A percentile compares a stretch with the other conserved stretches of the same genome.
phyloP scores from a whole-genome alignment of 768 basidiomycete species.

The Hydnum rufescens region DNA sequence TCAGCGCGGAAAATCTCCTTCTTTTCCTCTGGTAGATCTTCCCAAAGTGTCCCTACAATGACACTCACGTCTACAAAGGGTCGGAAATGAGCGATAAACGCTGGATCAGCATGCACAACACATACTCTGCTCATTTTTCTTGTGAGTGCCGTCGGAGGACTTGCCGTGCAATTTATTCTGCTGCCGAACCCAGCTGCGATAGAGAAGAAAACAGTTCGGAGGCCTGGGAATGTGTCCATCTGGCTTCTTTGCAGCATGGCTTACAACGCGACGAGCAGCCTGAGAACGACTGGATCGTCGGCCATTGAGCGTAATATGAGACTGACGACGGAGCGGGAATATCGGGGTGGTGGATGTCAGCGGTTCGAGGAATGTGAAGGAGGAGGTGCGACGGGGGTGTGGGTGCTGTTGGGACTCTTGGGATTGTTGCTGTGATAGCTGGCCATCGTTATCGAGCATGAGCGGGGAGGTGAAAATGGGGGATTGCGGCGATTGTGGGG shows the following conservation, averaged over 20 bases:
- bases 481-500: no score
- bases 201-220: constrained; percentile 16
- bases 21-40: constrained; percentile 2
- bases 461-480: no score
- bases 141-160: background rate
- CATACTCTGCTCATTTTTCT: constrained; percentile 5
- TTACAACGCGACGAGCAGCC: constrained; percentile 7
- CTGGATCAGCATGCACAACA: background rate
- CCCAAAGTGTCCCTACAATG: constrained; percentile 3
- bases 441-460: no score
- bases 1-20: constrained; percentile 2
- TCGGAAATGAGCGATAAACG: background rate
- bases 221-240: constrained; percentile 16
- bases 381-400: no score
- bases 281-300: background rate
- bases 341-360: background rate
- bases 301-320: background rate
- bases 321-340: background rate
- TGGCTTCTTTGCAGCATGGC: constrained; percentile 14
- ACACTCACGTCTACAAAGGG: constrained; percentile 1
- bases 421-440: no score
- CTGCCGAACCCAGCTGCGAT: constrained; percentile 1
- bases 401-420: no score
- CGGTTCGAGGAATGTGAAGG: constrained; percentile 1
- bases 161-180: constrained; percentile 1